phyloP scores from a whole-genome alignment of 129 eudicot genomes.

The Ambrosia trifida region DNA sequence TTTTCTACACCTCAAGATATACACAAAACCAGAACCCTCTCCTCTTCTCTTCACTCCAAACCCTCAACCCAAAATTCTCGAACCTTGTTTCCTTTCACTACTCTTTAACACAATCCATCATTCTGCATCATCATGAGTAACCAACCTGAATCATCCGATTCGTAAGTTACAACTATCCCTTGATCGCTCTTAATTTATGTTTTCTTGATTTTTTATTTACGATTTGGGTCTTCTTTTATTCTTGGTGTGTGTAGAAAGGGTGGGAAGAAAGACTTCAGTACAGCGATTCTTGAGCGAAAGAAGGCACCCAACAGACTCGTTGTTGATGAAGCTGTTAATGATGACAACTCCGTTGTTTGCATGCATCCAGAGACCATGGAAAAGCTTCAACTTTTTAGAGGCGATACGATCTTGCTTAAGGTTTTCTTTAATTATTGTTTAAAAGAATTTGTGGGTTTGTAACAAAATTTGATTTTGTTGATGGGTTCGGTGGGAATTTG shows the following conservation, averaged over 20 bases:
- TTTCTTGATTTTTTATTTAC: not conserved
- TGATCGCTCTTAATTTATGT: not conserved
- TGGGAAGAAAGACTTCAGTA: constrained; percentile 69
- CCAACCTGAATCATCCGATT: constrained; percentile 74
- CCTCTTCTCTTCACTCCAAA: constrained; percentile 20
- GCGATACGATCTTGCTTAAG: constrained; percentile 83
- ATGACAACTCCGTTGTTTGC: constrained; percentile 80
- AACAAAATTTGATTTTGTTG: not conserved
- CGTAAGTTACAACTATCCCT: constrained; percentile 47
- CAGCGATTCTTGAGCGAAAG: constrained; percentile 85
- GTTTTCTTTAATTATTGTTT: not conserved
- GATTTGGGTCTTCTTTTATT: constrained; percentile 8
- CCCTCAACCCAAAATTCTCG: not conserved
- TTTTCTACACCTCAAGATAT: not conserved
- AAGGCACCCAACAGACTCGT: constrained; percentile 81
- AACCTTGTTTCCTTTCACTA: not conserved
- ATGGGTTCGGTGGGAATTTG: not conserved
- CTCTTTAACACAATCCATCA: no score
- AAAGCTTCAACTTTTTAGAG: constrained; percentile 89
- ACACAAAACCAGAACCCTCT: constrained; percentile 3
- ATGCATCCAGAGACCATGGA: constrained; percentile 88
- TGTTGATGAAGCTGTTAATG: constrained; percentile 84
- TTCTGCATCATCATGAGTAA: constrained; percentile 10
- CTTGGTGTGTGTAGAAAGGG: constrained; percentile 56
- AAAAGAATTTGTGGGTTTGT: no score